These are phyloP conservation scores for Yarrowia bubula DNA, from an alignment of 805 yeast genomes.

Conservation along the genomic window DNA sequence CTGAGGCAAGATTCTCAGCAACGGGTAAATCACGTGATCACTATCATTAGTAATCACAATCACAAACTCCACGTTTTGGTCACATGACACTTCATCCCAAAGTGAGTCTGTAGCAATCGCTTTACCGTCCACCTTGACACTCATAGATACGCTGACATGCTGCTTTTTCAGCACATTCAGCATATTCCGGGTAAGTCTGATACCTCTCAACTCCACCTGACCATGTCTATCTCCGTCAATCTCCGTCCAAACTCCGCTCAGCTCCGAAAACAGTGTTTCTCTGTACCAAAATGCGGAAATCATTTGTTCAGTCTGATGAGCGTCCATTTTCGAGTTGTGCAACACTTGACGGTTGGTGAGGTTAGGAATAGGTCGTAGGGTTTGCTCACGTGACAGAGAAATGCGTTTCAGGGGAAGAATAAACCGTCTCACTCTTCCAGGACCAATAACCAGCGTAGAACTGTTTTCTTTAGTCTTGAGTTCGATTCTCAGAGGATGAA, in stretches of 20 bases:
- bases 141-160: constrained; percentile 25
- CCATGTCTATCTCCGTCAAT: constrained; percentile 46
- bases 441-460: constrained; percentile 39
- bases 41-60: constrained; percentile 53
- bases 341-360: constrained; percentile 68
- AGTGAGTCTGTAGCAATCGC: neutral
- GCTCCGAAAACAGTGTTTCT: constrained; percentile 54
- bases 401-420: constrained; percentile 68
- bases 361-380: constrained; percentile 64
- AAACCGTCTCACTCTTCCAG: constrained; percentile 54
- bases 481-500: constrained; percentile 44
- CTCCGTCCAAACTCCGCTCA: constrained; percentile 67
- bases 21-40: constrained; percentile 47
- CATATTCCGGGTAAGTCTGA: constrained; percentile 63
- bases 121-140: constrained; percentile 41
- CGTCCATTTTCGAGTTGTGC: constrained; percentile 45
- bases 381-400: constrained; percentile 44
- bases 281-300: constrained; percentile 80
- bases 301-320: constrained; percentile 57
- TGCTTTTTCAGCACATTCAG: constrained; percentile 46
- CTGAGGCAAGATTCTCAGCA: constrained; percentile 58
- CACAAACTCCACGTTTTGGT: constrained; percentile 47
- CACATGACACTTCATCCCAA: constrained; percentile 13
- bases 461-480: constrained; percentile 30
- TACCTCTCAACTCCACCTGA: constrained; percentile 60